Evolutionary conservation across 345 rosid genomes (phyloP).

Genomic region (Excoecaria cochinchinensis): DNA sequence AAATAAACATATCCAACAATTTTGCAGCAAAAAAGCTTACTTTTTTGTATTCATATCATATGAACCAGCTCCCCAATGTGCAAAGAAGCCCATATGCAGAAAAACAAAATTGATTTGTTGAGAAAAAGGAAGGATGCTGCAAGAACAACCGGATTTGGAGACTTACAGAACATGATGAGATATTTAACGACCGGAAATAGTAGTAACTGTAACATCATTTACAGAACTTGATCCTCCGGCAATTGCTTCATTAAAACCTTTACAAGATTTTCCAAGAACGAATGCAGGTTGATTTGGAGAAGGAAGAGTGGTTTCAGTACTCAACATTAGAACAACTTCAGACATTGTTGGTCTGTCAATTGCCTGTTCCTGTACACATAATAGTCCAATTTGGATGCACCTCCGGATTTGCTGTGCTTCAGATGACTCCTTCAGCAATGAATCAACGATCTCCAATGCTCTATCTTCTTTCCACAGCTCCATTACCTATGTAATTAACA

Average conservation of each 20-base stretch:
- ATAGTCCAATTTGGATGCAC: background rate
- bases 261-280: background rate
- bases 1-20: too few relatives aligned
- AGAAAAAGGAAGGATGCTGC: too few relatives aligned
- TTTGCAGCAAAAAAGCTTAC: too few relatives aligned
- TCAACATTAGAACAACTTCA: constrained; percentile 3
- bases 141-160: too few relatives aligned
- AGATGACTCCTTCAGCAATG: background rate
- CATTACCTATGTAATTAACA: background rate
- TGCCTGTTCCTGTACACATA: background rate
- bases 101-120: too few relatives aligned
- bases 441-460: constrained; percentile 4
- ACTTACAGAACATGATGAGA: too few relatives aligned
- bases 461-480: constrained; percentile 10
- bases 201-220: background rate
- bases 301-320: background rate
- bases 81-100: too few relatives aligned
- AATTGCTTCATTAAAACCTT: too few relatives aligned
- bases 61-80: too few relatives aligned
- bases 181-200: too few relatives aligned
- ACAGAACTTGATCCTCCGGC: background rate
- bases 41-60: too few relatives aligned
- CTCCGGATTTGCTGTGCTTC: background rate
- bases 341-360: constrained; percentile 9
- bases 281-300: constrained; percentile 6